A percentile compares a stretch with the other conserved stretches of the same genome.
phyloP scores from a whole-genome alignment of 306 rosid species.

The Sicyos baderoa region DNA sequence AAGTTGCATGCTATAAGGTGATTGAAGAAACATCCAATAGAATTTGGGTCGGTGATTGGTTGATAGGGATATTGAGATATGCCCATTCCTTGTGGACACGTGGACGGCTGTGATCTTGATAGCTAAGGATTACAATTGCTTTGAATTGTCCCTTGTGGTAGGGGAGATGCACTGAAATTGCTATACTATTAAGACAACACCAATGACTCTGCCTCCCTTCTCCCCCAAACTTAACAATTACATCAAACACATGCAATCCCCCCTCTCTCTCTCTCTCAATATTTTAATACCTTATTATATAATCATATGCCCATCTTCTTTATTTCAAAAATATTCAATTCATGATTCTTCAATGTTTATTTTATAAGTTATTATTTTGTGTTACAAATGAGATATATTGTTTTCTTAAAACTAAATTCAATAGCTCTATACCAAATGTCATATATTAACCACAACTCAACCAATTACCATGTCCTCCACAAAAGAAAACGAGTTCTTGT shows the following conservation, averaged over 20 bases:
- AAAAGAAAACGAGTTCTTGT: too few relatives aligned
- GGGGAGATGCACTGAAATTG: slow-evolving; percentile 11
- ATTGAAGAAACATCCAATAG: not conserved
- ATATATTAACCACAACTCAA: too few relatives aligned
- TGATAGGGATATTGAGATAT: not conserved
- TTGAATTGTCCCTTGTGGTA: not conserved
- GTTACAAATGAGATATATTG: too few relatives aligned
- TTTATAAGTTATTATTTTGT: too few relatives aligned
- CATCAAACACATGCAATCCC: not conserved
- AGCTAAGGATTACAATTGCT: not conserved
- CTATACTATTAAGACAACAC: slow-evolving; percentile 11
- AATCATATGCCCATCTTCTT: slow-evolving; percentile 4
- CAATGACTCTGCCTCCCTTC: slow-evolving; percentile 4
- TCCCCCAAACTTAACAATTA: not conserved
- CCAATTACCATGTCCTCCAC: too few relatives aligned
- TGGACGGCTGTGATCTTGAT: not conserved
- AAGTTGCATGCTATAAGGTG: not conserved
- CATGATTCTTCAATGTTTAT: not conserved
- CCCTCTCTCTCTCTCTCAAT: too few relatives aligned
- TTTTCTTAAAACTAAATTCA: not conserved
- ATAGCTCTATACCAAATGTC: too few relatives aligned
- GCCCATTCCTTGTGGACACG: not conserved
- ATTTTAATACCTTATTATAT: not conserved
- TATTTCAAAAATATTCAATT: not conserved
- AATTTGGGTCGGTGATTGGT: slow-evolving; percentile 13